Percentiles rank a stretch among this genome's conserved stretches.
Evolutionary conservation across 2,329 filamentous ascomycete genomes (phyloP).

Genomic region (Davidsoniella australis): DNA sequence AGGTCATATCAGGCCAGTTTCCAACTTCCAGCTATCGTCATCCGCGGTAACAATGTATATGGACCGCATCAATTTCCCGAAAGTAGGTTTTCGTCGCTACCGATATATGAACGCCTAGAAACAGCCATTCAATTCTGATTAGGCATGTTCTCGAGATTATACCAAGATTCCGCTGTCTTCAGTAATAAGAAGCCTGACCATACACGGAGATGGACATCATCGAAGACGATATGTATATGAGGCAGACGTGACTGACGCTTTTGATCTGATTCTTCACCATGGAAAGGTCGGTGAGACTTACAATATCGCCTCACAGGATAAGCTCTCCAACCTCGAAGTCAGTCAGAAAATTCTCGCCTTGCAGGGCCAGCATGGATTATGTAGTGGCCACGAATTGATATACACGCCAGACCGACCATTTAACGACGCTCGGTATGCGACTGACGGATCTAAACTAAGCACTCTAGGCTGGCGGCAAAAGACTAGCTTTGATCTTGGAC

Average conservation of each 20-base stretch:
- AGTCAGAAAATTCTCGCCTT: not conserved
- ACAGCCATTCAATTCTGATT: slow-evolving; percentile 5
- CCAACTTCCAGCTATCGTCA: slow-evolving; percentile 62
- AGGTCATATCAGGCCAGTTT: slow-evolving; percentile 74
- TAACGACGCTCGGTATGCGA: slow-evolving; percentile 58
- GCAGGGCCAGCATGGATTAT: not conserved
- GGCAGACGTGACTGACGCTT: slow-evolving; percentile 62
- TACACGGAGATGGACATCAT: slow-evolving; percentile 62
- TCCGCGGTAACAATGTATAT: slow-evolving; percentile 72
- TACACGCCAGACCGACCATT: slow-evolving; percentile 65
- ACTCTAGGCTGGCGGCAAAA: slow-evolving; percentile 53
- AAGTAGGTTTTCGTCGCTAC: slow-evolving; percentile 34
- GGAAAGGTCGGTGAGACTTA: slow-evolving; percentile 60
- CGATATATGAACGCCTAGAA: not conserved
- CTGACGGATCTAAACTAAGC: slow-evolving; percentile 51
- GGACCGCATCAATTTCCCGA: slow-evolving; percentile 72
- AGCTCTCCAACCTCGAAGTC: slow-evolving; percentile 48
- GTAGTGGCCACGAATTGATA: slow-evolving; percentile 4
- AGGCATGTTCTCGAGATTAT: slow-evolving; percentile 48
- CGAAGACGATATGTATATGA: slow-evolving; percentile 64
- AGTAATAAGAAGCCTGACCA: slow-evolving; percentile 47
- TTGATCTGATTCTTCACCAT: slow-evolving; percentile 70
- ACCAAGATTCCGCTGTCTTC: slow-evolving; percentile 59
- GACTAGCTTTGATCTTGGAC: slow-evolving; percentile 44
- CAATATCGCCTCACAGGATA: slow-evolving; percentile 65